These are phyloP conservation scores for Metschnikowia drakensbergensis DNA, from an alignment of 805 yeast genomes.

Conservation along the genomic window DNA sequence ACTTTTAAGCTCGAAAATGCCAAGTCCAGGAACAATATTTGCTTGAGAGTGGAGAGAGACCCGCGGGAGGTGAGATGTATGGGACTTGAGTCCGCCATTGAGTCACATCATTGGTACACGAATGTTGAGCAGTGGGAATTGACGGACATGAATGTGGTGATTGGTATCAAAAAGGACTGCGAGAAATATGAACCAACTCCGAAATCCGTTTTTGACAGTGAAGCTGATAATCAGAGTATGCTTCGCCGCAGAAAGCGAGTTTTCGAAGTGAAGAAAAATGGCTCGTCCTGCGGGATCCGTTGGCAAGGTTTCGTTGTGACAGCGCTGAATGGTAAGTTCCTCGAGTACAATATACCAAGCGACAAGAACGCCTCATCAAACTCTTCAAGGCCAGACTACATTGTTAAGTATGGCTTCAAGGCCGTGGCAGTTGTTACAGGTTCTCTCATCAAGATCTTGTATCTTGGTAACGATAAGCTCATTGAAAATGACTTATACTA, in stretches of 20 bases:
- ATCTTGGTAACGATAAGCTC: constrained; percentile 71
- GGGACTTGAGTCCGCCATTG: constrained; percentile 74
- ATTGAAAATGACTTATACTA: constrained; percentile 56
- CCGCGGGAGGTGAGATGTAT: constrained; percentile 86
- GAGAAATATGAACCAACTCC: neutral
- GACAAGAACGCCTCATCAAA: constrained; percentile 24
- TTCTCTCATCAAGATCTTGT: constrained; percentile 64
- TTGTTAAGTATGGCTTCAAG: constrained; percentile 71
- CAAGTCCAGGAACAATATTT: constrained; percentile 72
- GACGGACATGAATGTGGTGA: constrained; percentile 70
- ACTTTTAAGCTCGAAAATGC: constrained; percentile 64
- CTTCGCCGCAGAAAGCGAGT: neutral
- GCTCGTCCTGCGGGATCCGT: neutral
- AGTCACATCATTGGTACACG: constrained; percentile 62
- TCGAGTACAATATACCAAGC: constrained; percentile 54
- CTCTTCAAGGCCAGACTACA: constrained; percentile 49
- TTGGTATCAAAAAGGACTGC: constrained; percentile 48
- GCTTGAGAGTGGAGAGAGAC: constrained; percentile 88
- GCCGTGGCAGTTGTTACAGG: constrained; percentile 75
- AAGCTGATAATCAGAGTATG: neutral
- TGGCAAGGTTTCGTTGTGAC: constrained; percentile 84
- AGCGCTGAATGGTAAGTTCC: constrained; percentile 59
- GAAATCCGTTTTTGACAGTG: constrained; percentile 1
- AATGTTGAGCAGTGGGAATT: constrained; percentile 75
- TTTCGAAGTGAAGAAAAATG: neutral